These are phyloP conservation scores for Lotus japonicus DNA, from an alignment of 306 rosid genomes.

Conservation along the genomic window DNA sequence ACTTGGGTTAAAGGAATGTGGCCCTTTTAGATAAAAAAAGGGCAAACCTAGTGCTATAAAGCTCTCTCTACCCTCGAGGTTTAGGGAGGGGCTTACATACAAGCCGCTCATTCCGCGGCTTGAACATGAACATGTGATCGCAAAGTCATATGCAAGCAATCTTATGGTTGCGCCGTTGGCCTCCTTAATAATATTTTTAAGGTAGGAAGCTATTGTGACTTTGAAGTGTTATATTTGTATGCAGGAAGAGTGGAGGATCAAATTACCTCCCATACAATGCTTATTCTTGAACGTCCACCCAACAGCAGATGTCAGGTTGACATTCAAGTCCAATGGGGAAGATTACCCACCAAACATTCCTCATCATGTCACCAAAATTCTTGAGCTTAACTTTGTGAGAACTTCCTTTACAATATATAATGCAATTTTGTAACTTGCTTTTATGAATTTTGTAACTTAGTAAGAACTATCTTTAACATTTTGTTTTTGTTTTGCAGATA, in stretches of 20 bases:
- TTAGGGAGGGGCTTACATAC: too few relatives aligned
- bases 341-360: constrained; percentile 44
- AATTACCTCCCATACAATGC: constrained; percentile 28
- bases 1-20: too few relatives aligned
- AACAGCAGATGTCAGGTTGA: constrained; percentile 24
- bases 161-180: too few relatives aligned
- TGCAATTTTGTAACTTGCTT: neutral
- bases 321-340: constrained; percentile 40
- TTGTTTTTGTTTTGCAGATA: constrained; percentile 4
- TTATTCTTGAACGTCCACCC: constrained; percentile 32
- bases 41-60: too few relatives aligned
- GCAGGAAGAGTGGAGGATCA: constrained; percentile 52
- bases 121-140: too few relatives aligned
- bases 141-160: too few relatives aligned
- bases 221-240: neutral
- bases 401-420: neutral
- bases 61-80: too few relatives aligned
- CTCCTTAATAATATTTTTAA: too few relatives aligned
- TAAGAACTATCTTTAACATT: too few relatives aligned
- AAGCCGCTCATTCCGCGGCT: too few relatives aligned
- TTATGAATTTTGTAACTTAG: neutral
- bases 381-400: constrained; percentile 44
- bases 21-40: too few relatives aligned
- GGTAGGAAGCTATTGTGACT: too few relatives aligned
- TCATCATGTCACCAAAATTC: constrained; percentile 31